phyloP scores from a whole-genome alignment of 306 rosid genomes.

The Spatholobus suberectus region DNA sequence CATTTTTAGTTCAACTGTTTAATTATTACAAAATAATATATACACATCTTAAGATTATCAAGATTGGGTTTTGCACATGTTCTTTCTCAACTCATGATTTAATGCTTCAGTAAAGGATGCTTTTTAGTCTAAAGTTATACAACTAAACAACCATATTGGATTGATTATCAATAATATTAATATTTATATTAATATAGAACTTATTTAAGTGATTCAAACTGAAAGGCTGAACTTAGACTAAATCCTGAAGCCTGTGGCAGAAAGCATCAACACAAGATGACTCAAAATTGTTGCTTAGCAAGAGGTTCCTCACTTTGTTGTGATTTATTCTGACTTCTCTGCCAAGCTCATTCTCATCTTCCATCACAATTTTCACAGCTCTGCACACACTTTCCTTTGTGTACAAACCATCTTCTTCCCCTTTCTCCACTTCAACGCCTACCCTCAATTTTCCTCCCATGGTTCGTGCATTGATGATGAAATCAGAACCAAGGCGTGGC shows the following conservation, averaged over 20 bases:
- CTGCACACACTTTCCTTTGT: not conserved
- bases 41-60: not conserved
- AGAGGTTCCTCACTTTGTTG: not conserved
- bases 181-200: too few relatives aligned
- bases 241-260: constrained; percentile 1
- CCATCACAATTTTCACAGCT: not conserved
- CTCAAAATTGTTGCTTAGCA: not conserved
- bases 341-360: not conserved
- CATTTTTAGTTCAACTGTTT: not conserved
- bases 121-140: not conserved
- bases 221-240: not conserved
- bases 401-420: constrained; percentile 20
- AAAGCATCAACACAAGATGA: not conserved
- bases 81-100: not conserved
- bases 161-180: not conserved
- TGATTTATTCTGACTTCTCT: not conserved
- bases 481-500: too few relatives aligned
- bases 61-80: not conserved
- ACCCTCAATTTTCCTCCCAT: not conserved
- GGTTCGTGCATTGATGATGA: not conserved
- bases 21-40: not conserved
- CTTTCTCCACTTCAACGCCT: not conserved
- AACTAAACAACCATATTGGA: not conserved
- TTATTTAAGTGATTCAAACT: not conserved
- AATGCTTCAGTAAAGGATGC: not conserved